A percentile compares a stretch with the other conserved stretches of the same genome.
Conservation (phyloP, 768 basidiomycete genomes). For the Crucibulum laeve region DNA sequence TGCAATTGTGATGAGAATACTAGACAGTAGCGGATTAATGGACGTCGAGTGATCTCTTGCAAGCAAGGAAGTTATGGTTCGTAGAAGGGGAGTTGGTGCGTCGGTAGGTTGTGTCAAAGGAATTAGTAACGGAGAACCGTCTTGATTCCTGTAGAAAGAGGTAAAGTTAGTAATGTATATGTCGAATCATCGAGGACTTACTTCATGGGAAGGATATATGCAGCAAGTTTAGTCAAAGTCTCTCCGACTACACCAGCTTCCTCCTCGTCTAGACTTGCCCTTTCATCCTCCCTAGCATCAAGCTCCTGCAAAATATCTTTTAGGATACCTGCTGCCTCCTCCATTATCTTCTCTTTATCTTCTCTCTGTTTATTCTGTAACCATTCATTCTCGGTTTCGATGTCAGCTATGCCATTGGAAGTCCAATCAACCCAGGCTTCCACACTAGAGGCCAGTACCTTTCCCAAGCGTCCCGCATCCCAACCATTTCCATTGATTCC, state of each 20-base stretch:
- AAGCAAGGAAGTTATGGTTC: conserved; percentile 57
- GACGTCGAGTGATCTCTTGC: conserved; percentile 56
- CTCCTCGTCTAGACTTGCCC: conserved; percentile 51
- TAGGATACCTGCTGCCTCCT: conserved; percentile 65
- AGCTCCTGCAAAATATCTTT: conserved; percentile 74
- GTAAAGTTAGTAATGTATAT: background rate
- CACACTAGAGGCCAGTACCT: conserved; percentile 48
- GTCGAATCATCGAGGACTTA: conserved; percentile 25
- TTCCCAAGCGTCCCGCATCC: conserved; percentile 59
- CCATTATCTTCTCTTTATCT: conserved; percentile 53
- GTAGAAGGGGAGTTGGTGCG: conserved; percentile 60
- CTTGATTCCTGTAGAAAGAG: conserved; percentile 19
- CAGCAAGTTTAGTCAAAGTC: conserved; percentile 53
- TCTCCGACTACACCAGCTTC: conserved; percentile 64
- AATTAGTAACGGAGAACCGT: conserved; percentile 30
- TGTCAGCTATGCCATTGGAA: conserved; percentile 19
- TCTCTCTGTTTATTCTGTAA: conserved; percentile 21
- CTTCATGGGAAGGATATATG: conserved; percentile 56
- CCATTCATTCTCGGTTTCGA: conserved; percentile 14
- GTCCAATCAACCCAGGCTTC: conserved; percentile 53
- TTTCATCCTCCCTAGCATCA: conserved; percentile 59
- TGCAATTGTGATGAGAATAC: conserved; percentile 59
- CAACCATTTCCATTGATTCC: conserved; percentile 44
- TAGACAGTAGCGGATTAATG: conserved; percentile 57
- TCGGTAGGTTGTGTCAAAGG: conserved; percentile 51